Evolutionary conservation across 202 grass and related monocot species (phyloP).

Genomic region (Elaeis oleifera): DNA sequence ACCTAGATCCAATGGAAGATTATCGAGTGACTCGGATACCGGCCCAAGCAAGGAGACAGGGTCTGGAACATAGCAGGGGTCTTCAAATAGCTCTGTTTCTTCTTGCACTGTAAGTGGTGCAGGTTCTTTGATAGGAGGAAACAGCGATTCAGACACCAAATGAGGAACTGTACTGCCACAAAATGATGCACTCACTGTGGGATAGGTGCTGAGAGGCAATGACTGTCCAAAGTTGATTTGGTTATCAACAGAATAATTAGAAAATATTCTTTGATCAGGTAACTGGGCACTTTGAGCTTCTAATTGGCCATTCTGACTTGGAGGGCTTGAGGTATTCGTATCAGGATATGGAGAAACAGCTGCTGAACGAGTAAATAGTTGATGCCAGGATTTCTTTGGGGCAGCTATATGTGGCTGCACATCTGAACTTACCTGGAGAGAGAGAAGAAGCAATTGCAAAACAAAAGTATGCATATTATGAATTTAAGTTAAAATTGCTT

Average conservation of each 20-base stretch:
- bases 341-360: slow-evolving; percentile 71
- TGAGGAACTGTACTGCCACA: slow-evolving; percentile 23
- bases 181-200: slow-evolving; percentile 36
- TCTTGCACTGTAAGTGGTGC: slow-evolving; percentile 31
- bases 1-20: slow-evolving; percentile 46
- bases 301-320: slow-evolving; percentile 36
- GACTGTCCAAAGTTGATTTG: slow-evolving; percentile 30
- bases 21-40: slow-evolving; percentile 63
- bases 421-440: slow-evolving; percentile 59
- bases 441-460: slow-evolving; percentile 11
- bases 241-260: slow-evolving; percentile 44
- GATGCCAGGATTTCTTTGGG: slow-evolving; percentile 87
- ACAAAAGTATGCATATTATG: not conserved
- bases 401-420: slow-evolving; percentile 36
- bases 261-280: slow-evolving; percentile 38
- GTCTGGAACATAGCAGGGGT: slow-evolving; percentile 83
- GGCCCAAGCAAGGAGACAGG: slow-evolving; percentile 67
- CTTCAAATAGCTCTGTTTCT: slow-evolving; percentile 77
- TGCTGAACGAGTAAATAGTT: slow-evolving; percentile 66
- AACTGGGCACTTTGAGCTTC: slow-evolving; percentile 42
- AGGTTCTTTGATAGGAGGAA: slow-evolving; percentile 31
- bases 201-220: slow-evolving; percentile 35
- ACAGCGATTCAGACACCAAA: slow-evolving; percentile 38
- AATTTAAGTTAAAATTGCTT: too few relatives aligned
- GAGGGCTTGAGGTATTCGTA: slow-evolving; percentile 26